A percentile compares a stretch with the other conserved stretches of the same genome.
Evolutionary conservation across 2,329 filamentous ascomycete genomes (phyloP).

Genomic region (Aspergillus neoniger): DNA sequence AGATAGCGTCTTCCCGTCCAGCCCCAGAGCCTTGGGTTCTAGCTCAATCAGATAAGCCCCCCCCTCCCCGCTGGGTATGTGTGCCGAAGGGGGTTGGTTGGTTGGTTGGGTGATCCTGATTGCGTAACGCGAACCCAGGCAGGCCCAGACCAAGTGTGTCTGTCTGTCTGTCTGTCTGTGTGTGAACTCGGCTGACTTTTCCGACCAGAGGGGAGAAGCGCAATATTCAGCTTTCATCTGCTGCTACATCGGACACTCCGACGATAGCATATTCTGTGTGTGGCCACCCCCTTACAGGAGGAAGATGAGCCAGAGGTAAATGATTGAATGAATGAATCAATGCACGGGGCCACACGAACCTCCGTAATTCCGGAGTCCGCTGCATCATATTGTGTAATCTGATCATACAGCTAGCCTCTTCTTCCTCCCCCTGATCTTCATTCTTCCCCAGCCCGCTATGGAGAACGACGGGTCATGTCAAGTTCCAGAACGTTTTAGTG

Average conservation of each 20-base stretch:
- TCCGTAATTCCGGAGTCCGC: background rate
- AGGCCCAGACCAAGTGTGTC: too few relatives aligned
- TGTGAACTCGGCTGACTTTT: too few relatives aligned
- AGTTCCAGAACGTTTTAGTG: background rate
- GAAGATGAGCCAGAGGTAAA: too few relatives aligned
- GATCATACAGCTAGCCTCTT: background rate
- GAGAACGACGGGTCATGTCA: background rate
- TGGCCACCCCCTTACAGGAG: too few relatives aligned
- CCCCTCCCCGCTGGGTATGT: too few relatives aligned
- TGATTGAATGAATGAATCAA: background rate
- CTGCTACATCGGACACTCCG: too few relatives aligned
- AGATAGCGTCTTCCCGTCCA: too few relatives aligned
- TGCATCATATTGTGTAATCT: background rate
- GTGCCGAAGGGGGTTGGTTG: too few relatives aligned
- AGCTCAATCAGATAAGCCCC: slow-evolving; percentile 7
- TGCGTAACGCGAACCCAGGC: background rate
- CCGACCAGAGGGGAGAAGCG: too few relatives aligned
- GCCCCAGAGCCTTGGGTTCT: background rate
- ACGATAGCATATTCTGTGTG: too few relatives aligned
- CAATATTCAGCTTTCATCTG: too few relatives aligned
- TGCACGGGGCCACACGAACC: background rate
- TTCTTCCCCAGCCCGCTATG: background rate
- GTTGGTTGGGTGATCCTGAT: background rate
- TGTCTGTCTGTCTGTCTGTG: too few relatives aligned
- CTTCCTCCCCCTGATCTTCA: background rate